Conservation (phyloP, 2,329 filamentous ascomycete species). For the Chlorencoelia australis region DNA sequence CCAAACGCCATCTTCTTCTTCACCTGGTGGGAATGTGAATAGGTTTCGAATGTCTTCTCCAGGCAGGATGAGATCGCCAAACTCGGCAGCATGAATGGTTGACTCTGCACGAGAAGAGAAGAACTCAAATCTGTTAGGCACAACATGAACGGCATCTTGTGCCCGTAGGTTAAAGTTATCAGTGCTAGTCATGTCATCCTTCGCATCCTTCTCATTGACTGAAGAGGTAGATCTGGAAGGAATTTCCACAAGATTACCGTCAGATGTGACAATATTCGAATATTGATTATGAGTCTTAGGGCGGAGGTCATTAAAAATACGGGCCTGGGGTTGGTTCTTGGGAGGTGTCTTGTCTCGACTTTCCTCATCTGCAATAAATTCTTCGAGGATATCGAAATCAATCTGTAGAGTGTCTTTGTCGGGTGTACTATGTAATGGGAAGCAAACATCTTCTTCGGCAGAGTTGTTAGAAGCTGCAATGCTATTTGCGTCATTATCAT, state of each 20-base stretch:
- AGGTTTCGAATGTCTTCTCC: conserved; percentile 84
- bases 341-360: conserved; percentile 32
- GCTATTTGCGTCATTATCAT: conserved; percentile 52
- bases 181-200: conserved; percentile 32
- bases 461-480: conserved; percentile 56
- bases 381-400: conserved; percentile 89
- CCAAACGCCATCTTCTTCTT: conserved; percentile 73
- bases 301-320: conserved; percentile 26
- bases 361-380: conserved; percentile 65
- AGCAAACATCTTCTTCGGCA: conserved; percentile 82
- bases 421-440: conserved; percentile 57
- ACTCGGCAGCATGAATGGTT: conserved; percentile 80
- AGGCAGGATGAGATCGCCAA: conserved; percentile 79
- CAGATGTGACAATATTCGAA: conserved; percentile 31
- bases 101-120: conserved; percentile 94
- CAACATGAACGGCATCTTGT: conserved; percentile 33
- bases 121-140: conserved; percentile 83
- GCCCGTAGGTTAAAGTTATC: conserved; percentile 17
- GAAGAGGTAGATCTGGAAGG: conserved; percentile 36
- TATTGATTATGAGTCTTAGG: conserved; percentile 9
- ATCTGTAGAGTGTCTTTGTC: conserved; percentile 72
- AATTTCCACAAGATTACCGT: conserved; percentile 48
- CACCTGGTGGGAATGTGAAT: conserved; percentile 59
- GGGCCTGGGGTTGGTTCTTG: conserved; percentile 22
- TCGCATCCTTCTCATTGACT: conserved; percentile 37